Evolutionary conservation across 768 basidiomycete genomes (phyloP), one percentile per base, ranked within the genome.

Genomic region (Lactarius sp.): DNA sequence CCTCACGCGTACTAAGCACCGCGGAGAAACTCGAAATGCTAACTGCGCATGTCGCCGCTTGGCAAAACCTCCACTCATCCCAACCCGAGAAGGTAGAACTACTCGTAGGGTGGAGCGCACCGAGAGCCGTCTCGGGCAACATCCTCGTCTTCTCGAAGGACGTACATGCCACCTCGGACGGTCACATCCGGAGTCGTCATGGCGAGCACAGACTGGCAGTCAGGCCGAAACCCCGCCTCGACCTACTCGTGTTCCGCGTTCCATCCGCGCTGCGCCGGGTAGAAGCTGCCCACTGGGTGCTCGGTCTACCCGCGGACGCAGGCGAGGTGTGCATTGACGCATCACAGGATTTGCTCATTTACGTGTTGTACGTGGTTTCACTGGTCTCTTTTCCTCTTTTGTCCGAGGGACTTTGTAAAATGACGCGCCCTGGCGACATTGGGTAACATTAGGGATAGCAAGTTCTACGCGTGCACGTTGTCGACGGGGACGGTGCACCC

Each of bases 291-390:
- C 64, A 65, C 9, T 60, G 64, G 59, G 10, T 46, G 18, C 64
- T 56, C 2, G 6, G 12, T 31, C 41, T 65, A 9, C 64, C 59
- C 13, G 18, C 5, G 5, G 7, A 8, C 13, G 31, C 7, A 1
- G 2, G 33, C 3, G 54, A 39, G 14, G 0, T 56, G 18, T 60
- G 64, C 42, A 60, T 65, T 7, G 64, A 65, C 22, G 59, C 49
- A 14, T 50, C 59, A 13, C 64, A 60, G 14, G 64, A 65, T 47
- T 20, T 65, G 14, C 49, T 65, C 22, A 60, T 65, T 33, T 65
- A 54, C 54, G 31, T 51, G 0, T 22, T 36, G 63, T 64, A 49
- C 41, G 63, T 60, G 41, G 16, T 49, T 39, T 14, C 49, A 49
- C 13, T 31, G 1, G 4, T 33, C 12, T 9, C 8, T 51, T 22